Percentiles rank a stretch among this genome's conserved stretches.
These are phyloP conservation scores for Diphasiastrum complanatum DNA, from an alignment of 83 land plant species.

Conservation along the genomic window DNA sequence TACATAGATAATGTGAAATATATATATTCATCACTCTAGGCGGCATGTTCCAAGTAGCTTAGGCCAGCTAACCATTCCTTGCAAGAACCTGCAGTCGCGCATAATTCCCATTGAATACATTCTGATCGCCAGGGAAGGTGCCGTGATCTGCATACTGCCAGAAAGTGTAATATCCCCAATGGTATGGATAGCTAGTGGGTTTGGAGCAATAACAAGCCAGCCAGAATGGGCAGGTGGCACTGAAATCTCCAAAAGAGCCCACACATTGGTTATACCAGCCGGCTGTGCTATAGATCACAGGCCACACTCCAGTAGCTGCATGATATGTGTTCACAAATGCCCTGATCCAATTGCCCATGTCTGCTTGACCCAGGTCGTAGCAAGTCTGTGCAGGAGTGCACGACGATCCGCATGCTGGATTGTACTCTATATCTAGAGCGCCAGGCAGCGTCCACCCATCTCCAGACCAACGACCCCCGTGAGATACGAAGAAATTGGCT, in stretches of 20 bases:
- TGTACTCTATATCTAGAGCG: neutral
- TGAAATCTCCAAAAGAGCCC: neutral
- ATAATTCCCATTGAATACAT: conserved; percentile 6
- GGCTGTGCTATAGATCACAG: neutral
- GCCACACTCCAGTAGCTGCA: neutral
- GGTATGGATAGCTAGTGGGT: neutral
- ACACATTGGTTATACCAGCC: neutral
- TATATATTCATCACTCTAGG: no score
- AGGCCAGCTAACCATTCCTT: neutral
- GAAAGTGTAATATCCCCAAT: conserved; percentile 8
- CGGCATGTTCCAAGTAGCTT: no score
- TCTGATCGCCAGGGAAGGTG: conserved; percentile 4
- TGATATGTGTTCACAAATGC: neutral
- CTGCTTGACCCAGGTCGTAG: neutral
- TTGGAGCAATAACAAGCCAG: no score
- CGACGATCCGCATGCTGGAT: neutral
- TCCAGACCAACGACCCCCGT: conserved; percentile 1
- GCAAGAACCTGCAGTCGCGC: conserved; percentile 1
- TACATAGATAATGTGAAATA: no score
- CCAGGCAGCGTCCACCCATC: conserved; percentile 5
- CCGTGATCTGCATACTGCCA: neutral
- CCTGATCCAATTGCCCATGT: neutral
- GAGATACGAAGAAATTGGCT: neutral
- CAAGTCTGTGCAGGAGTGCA: no score
- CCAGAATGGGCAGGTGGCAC: no score